Evolutionary conservation across 2,329 filamentous ascomycete genomes (phyloP), one percentile per base, ranked within the genome.

Genomic region (Nothophoma quercina): DNA sequence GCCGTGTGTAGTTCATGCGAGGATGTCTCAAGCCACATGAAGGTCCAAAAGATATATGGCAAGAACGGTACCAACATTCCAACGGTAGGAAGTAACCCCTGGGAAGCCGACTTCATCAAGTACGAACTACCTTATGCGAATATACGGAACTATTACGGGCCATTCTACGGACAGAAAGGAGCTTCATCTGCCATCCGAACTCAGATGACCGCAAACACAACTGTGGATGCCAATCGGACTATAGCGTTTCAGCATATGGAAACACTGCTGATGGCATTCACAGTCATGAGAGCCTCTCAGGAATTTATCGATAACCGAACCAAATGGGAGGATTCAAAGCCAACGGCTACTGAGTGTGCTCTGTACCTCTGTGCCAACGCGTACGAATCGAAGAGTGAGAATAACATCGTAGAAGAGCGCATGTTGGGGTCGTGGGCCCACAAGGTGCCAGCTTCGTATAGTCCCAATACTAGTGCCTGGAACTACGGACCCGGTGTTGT

Each of bases 291-390:
- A 39, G 54, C 35, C 9, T 13, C 55, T 5, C 28, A 55, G 12
- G 44, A 52, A 9, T 57, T 28, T 30, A 12, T 58, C 5, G 5
- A 48, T 5, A n/a, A 8, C 2, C 26, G 45, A 6, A n/a, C 34
- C 0, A 8, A 30, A 6, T 60, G 57, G 51, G 41, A 58, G 2
- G 28, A 28, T 9, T 34, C 51, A 15, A 29, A 22, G 2, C 50
- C 54, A 3, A 32, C 29, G 1, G 57, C 51, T 9, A 60, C 54
- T 13, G 57, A 60, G 18, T 60, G 57, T 15, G 54, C 44, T 7
- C 29, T 60, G 3, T 58, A 60, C 21, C 23, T 55, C 5, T 60
- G 54, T 23, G 40, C 55, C 10, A 60, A 60, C 7, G 44, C 40
- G 5, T 58, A 57, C 7, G 25, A 50, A 28, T 22, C 51, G 18